phyloP scores from a whole-genome alignment of 2,329 filamentous ascomycete species.

The Corynespora cassiicola region DNA sequence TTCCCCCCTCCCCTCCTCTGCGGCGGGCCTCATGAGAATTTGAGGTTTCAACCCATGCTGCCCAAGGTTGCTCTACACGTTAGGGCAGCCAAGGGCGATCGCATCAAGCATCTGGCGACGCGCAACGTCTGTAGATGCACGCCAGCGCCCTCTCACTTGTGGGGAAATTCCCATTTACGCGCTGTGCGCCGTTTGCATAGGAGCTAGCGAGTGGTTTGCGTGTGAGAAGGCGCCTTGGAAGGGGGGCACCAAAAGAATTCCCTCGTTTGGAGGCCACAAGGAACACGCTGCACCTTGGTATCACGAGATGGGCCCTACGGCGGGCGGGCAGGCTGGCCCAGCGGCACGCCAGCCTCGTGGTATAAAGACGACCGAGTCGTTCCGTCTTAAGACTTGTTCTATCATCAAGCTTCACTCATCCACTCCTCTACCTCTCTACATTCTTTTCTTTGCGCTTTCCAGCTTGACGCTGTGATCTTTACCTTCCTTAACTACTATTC shows the following conservation, averaged over 20 bases:
- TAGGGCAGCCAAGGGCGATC: constrained; percentile 3
- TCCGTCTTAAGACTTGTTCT: constrained; percentile 21
- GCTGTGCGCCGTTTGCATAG: constrained; percentile 14
- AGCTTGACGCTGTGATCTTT: constrained; percentile 38
- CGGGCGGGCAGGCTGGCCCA: constrained; percentile 13
- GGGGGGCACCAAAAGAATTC: constrained; percentile 6
- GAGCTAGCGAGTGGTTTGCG: constrained; percentile 14
- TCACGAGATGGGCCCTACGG: constrained; percentile 16
- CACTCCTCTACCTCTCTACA: constrained; percentile 12
- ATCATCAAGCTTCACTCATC: constrained; percentile 22
- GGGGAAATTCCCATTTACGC: constrained; percentile 12
- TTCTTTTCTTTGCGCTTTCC: constrained; percentile 15
- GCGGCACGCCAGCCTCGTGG: constrained; percentile 9
- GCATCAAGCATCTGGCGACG: constrained; percentile 17
- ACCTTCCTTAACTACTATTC: constrained; percentile 12
- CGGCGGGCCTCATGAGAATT: too few relatives aligned
- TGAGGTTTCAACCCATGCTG: constrained; percentile 24
- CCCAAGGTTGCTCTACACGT: constrained; percentile 8
- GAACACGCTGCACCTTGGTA: constrained; percentile 9
- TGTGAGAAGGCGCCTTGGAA: constrained; percentile 16
- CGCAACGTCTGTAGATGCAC: constrained; percentile 18
- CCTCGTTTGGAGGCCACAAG: constrained; percentile 18
- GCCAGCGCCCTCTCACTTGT: constrained; percentile 16
- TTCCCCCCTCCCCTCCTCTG: too few relatives aligned
- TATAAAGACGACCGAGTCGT: constrained; percentile 17